A percentile compares a stretch with the other conserved stretches of the same genome.
These are phyloP conservation scores for Crassisporium funariophilum DNA, from an alignment of 768 basidiomycete genomes.

Conservation along the genomic window DNA sequence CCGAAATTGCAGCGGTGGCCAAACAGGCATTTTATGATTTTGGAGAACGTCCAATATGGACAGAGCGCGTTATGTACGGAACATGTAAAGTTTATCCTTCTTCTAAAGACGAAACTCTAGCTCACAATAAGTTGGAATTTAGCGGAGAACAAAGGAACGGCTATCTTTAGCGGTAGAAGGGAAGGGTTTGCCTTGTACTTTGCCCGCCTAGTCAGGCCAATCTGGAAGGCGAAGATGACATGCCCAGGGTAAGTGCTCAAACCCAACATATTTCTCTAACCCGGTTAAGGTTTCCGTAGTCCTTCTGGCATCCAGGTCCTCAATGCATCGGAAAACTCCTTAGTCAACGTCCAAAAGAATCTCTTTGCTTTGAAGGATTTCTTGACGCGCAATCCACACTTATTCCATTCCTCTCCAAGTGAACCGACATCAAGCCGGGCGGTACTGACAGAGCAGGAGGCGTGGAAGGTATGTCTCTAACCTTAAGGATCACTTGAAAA, in stretches of 20 bases:
- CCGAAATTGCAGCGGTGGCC: conserved; percentile 71
- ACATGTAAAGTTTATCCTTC: conserved; percentile 47
- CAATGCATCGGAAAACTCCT: conserved; percentile 59
- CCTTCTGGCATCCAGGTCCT: conserved; percentile 51
- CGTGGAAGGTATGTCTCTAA: conserved; percentile 71
- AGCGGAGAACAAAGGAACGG: conserved; percentile 72
- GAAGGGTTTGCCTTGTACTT: conserved; percentile 90
- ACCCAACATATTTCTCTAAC: not conserved
- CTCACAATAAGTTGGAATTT: not conserved
- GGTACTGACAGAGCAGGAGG: conserved; percentile 74
- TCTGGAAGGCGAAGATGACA: conserved; percentile 87
- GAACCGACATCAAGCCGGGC: conserved; percentile 63
- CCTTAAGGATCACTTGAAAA: not conserved
- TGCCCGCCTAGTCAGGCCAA: conserved; percentile 77
- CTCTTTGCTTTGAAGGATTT: conserved; percentile 76
- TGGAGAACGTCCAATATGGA: conserved; percentile 82
- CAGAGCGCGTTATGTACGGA: conserved; percentile 77
- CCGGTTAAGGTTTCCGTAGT: too few species aligned
- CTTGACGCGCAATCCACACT: conserved; percentile 77
- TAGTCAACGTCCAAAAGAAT: conserved; percentile 80
- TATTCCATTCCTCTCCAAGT: conserved; percentile 82
- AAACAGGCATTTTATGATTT: conserved; percentile 88
- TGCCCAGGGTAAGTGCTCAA: conserved; percentile 42
- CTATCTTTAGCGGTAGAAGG: conserved; percentile 83
- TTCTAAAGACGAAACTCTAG: conserved; percentile 2